Base-by-base conservation (phyloP, 768 basidiomycete genomes). In the Symmetrospora coprosmae region DNA sequence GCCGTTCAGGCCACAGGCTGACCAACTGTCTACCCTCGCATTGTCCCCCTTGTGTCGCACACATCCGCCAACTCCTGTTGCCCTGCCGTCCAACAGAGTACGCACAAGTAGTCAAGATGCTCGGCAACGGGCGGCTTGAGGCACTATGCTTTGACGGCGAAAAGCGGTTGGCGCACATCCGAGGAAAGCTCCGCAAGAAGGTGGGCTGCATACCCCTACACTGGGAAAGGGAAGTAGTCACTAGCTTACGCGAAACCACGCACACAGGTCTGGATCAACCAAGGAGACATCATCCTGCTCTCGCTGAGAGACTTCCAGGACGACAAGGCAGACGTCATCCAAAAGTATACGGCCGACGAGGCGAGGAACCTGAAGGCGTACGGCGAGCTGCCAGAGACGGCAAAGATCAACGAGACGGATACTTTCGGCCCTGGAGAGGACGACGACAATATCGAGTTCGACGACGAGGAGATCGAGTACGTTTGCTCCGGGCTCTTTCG, bases 121-220 rank as follows among this genome's bases (percentile, higher is more conserved):
- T 99, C 40, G 94, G 94, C 30, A 99, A 99, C 71, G 92, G 94
- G 19, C 84, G 91, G 39, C 75, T 99, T 60, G 92, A 96, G 76
- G 92, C 91, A 2, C 81, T 84, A 69, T 97, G 92, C 76, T 96
- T 97, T 71, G 94, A 99, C 72, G 92, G 94, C 28, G 90, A 92
- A 79, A 96, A 94, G 75, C 79, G 94, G 70, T 77, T 97, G 72
- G 91, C 89, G 8, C 94, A 99, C 72, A 97, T 99, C 69, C 80
- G 94, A 75, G 94, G 94, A 37, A 96, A 96, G 77, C 91, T 99
- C 92, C 77, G 94, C 68, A 99, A 97, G 76, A 99, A 99, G 85
- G 92, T 85, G 66, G 63, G 81, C 73, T 16, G n/a, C 25, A 17
- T 47, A n/a, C n/a, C n/a, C n/a, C n/a, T n/a, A n/a, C n/a, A n/a